Evolutionary conservation across 495 filamentous ascomycete genomes (phyloP).

Genomic region (Hypomontagnella monticulosa): DNA sequence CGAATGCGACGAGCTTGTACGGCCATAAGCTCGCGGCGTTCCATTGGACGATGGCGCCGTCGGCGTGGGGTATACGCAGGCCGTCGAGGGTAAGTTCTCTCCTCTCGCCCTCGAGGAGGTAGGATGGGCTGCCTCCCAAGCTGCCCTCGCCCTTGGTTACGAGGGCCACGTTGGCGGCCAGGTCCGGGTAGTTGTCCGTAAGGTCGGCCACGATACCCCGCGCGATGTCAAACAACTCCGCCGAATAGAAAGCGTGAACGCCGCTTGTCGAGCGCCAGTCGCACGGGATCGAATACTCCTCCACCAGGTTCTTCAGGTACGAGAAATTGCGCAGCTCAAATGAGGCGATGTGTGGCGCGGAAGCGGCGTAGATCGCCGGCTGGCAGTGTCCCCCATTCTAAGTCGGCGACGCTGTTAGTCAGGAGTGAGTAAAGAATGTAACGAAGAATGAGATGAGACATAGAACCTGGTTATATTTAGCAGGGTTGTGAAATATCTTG

Average conservation of each 20-base stretch:
- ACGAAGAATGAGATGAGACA: slow-evolving; percentile 8
- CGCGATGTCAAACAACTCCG: slow-evolving; percentile 57
- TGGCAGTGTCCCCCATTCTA: slow-evolving; percentile 82
- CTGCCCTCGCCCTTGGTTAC: slow-evolving; percentile 32
- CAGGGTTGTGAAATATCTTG: too few species aligned
- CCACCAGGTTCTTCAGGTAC: slow-evolving; percentile 62
- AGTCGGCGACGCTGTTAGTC: slow-evolving; percentile 6
- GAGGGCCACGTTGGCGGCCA: slow-evolving; percentile 51
- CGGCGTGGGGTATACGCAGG: slow-evolving; percentile 51
- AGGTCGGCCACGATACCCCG: slow-evolving; percentile 59
- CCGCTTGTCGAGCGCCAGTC: slow-evolving; percentile 65
- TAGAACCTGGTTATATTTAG: neutral
- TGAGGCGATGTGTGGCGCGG: slow-evolving; percentile 58
- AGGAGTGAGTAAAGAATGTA: neutral
- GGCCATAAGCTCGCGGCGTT: slow-evolving; percentile 72
- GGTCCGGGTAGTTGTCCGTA: slow-evolving; percentile 58
- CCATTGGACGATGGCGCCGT: slow-evolving; percentile 58
- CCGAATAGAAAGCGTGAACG: slow-evolving; percentile 63
- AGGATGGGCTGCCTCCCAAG: slow-evolving; percentile 44
- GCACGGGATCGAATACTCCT: slow-evolving; percentile 64
- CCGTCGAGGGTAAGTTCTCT: slow-evolving; percentile 43
- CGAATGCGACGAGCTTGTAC: slow-evolving; percentile 76
- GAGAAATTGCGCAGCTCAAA: slow-evolving; percentile 73
- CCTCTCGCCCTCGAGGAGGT: slow-evolving; percentile 39
- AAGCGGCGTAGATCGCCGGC: slow-evolving; percentile 63